A percentile compares a stretch with the other conserved stretches of the same genome.
Evolutionary conservation across 768 basidiomycete species (phyloP).

Genomic region (Leccinum aurantiacum): DNA sequence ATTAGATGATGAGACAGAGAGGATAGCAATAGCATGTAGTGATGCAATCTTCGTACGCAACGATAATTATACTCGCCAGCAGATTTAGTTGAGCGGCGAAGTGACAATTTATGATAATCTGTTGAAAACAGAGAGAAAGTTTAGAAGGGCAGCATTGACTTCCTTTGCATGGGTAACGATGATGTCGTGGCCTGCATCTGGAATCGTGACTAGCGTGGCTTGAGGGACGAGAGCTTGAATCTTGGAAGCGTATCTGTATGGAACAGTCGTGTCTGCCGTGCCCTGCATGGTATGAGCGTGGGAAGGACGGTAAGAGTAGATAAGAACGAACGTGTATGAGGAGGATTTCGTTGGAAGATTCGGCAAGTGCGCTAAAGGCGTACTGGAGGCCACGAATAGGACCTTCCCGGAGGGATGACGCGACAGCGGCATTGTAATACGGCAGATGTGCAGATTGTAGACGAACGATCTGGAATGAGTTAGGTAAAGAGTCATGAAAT

Average conservation of each 20-base stretch:
- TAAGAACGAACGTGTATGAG: slow-evolving; percentile 57
- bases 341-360: slow-evolving; percentile 50
- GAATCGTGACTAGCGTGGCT: slow-evolving; percentile 32
- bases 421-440: slow-evolving; percentile 74
- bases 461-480: slow-evolving; percentile 55
- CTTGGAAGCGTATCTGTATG: slow-evolving; percentile 32
- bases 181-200: slow-evolving; percentile 31
- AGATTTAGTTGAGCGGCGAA: too few relatives aligned
- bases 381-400: slow-evolving; percentile 62
- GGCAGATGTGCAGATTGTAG: slow-evolving; percentile 75
- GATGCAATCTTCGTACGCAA: not conserved
- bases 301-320: not conserved
- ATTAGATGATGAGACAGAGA: not conserved
- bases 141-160: slow-evolving; percentile 30
- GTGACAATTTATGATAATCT: not conserved
- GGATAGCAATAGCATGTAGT: not conserved
- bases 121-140: slow-evolving; percentile 23
- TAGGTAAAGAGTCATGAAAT: not conserved
- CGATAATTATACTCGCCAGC: not conserved
- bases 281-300: slow-evolving; percentile 22
- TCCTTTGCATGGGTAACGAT: slow-evolving; percentile 33
- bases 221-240: slow-evolving; percentile 32
- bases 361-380: slow-evolving; percentile 51
- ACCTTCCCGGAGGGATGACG: slow-evolving; percentile 70
- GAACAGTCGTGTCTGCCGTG: slow-evolving; percentile 35